A percentile compares a stretch with the other conserved stretches of the same genome.
phyloP scores from a whole-genome alignment of 441 rosid genomes.

The Euphorbia celastroides region DNA sequence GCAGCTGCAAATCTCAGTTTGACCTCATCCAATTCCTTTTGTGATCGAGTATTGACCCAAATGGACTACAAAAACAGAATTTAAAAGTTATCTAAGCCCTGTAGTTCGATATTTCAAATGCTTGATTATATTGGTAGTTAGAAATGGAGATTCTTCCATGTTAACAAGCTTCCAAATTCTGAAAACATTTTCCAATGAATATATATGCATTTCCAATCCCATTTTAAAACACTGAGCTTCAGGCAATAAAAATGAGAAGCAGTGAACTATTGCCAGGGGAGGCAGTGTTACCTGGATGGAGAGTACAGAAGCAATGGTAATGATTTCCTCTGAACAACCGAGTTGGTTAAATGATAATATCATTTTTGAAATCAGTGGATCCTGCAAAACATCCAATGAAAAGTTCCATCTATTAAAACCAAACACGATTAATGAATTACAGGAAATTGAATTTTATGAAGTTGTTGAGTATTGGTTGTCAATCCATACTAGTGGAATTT shows the following conservation, averaged over 20 bases:
- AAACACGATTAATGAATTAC: neutral
- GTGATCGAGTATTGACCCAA: constrained; percentile 76
- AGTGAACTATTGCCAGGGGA: neutral
- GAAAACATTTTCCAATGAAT: neutral
- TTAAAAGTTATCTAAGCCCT: constrained; percentile 3
- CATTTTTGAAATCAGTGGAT: constrained; percentile 92
- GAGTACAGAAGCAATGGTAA: constrained; percentile 79
- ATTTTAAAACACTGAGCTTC: neutral
- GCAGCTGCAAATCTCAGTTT: constrained; percentile 96
- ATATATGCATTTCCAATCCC: neutral
- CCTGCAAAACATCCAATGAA: constrained; percentile 39
- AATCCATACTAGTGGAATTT: constrained; percentile 75
- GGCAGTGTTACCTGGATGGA: constrained; percentile 65
- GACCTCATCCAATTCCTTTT: constrained; percentile 86
- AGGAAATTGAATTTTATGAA: constrained; percentile 3
- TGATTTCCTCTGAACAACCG: constrained; percentile 87
- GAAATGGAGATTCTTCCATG: neutral
- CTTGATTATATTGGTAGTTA: neutral
- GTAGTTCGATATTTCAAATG: neutral
- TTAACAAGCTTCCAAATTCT: neutral
- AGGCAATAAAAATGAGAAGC: neutral
- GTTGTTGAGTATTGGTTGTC: neutral
- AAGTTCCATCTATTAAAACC: neutral
- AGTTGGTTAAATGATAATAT: constrained; percentile 84
- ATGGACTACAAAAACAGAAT: constrained; percentile 56